A percentile compares a stretch with the other conserved stretches of the same genome.
Conservation (phyloP, 2,329 filamentous ascomycete genomes). For the Pseudogymnoascus sp. region DNA sequence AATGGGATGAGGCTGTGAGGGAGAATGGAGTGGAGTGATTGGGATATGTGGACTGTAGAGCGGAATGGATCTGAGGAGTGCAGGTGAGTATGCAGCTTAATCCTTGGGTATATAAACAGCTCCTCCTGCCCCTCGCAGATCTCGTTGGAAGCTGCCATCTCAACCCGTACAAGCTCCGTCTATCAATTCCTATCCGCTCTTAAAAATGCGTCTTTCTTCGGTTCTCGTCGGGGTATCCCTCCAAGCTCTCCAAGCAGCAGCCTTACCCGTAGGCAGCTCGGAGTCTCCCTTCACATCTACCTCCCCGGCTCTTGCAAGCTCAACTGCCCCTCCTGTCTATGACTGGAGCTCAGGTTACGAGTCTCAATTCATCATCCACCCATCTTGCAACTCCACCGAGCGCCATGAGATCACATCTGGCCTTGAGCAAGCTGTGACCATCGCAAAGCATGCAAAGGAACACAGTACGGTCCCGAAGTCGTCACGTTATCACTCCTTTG, state of each 20-base stretch:
- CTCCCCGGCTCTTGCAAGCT: not conserved
- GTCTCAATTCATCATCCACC: conserved; percentile 46
- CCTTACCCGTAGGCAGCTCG: not conserved
- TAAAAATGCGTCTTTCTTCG: not conserved
- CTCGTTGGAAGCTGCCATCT: not conserved
- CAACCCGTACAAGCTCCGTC: not conserved
- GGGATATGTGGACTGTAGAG: not conserved
- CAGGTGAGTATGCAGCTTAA: not conserved
- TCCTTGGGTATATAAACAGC: not conserved
- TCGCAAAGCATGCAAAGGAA: conserved; percentile 55
- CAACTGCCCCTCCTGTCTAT: not conserved
- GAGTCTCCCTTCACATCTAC: not conserved
- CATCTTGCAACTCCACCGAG: conserved; percentile 60
- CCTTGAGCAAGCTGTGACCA: conserved; percentile 50
- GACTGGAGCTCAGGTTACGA: conserved; percentile 5
- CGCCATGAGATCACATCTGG: conserved; percentile 48
- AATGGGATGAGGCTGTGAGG: not conserved
- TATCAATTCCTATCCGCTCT: not conserved
- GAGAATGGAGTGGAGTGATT: not conserved
- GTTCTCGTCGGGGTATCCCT: not conserved
- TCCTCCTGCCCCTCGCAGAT: not conserved
- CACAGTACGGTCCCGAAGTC: conserved; percentile 34
- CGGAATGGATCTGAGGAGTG: not conserved
- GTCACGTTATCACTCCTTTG: conserved; percentile 21
- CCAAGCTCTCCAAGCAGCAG: not conserved